Percentiles rank a stretch among this genome's conserved stretches.
phyloP scores from a whole-genome alignment of 306 rosid genomes.

The Abrus pulchellus region DNA sequence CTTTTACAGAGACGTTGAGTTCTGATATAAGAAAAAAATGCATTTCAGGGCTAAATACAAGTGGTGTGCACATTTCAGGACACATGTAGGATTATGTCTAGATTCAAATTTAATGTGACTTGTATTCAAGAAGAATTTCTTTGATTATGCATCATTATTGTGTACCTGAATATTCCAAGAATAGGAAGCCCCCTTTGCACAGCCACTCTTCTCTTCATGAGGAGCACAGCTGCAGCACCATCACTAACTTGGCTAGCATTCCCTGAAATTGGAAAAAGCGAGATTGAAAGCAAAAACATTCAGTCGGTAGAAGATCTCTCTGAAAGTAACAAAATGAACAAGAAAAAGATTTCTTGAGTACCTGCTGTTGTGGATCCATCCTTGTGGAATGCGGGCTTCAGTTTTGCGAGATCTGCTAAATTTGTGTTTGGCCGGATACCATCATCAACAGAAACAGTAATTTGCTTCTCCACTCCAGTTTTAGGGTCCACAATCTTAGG shows the following conservation, averaged over 20 bases:
- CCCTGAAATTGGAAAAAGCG: slow-evolving; percentile 58
- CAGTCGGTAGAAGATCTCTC: slow-evolving; percentile 13
- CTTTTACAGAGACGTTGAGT: slow-evolving; percentile 18
- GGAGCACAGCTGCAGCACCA: slow-evolving; percentile 96
- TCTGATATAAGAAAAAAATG: slow-evolving; percentile 22
- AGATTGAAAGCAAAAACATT: slow-evolving; percentile 5
- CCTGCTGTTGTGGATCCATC: slow-evolving; percentile 94
- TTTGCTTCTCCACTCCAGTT: slow-evolving; percentile 79
- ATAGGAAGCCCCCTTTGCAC: slow-evolving; percentile 83
- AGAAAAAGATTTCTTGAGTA: slow-evolving; percentile 39
- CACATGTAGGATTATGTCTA: neutral
- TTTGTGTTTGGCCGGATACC: slow-evolving; percentile 80
- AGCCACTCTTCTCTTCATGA: slow-evolving; percentile 90
- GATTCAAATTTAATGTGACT: slow-evolving; percentile 26
- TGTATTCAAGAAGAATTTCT: neutral
- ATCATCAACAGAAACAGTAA: slow-evolving; percentile 78
- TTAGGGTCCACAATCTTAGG: slow-evolving; percentile 80
- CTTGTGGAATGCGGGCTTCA: slow-evolving; percentile 83
- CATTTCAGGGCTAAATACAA: neutral
- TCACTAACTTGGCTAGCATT: slow-evolving; percentile 95
- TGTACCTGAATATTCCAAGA: slow-evolving; percentile 83
- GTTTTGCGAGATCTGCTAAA: slow-evolving; percentile 71
- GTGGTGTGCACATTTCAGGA: slow-evolving; percentile 6
- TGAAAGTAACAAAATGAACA: slow-evolving; percentile 27
- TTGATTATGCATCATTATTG: slow-evolving; percentile 7